Conservation (phyloP, 257 asterid species). For the Solanum phureja region DNA sequence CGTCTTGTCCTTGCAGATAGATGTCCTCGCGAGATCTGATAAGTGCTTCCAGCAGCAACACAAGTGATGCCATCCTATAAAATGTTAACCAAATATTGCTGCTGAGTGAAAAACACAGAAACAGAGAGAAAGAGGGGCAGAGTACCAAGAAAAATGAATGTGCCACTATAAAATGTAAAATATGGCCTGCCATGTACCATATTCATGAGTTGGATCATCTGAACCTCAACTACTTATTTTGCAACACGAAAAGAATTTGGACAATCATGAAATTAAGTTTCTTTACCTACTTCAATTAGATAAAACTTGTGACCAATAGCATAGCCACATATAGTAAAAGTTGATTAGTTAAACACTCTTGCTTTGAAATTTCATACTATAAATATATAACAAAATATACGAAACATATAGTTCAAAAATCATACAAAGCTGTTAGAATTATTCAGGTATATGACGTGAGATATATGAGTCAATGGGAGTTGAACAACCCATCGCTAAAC, state of each 20-base stretch:
- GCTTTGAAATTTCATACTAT: background rate
- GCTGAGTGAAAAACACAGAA: background rate
- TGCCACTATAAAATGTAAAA: background rate
- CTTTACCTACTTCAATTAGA: background rate
- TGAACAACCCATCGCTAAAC: background rate
- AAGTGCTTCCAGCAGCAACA: conserved; percentile 10
- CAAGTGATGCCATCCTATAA: conserved; percentile 10
- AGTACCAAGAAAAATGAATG: background rate
- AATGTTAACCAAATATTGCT: background rate
- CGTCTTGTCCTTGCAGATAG: background rate
- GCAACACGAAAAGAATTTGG: background rate
- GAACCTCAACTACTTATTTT: background rate
- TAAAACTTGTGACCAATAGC: background rate
- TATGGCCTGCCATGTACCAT: background rate
- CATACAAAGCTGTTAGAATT: background rate
- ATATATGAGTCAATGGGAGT: background rate
- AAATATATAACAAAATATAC: no score
- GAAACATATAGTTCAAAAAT: background rate
- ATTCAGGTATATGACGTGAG: background rate
- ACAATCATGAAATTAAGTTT: background rate
- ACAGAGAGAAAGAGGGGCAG: background rate
- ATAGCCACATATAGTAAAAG: background rate
- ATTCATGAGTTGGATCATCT: background rate
- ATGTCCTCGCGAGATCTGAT: background rate
- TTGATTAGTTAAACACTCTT: background rate